Conservation (phyloP, 768 basidiomycete genomes). For the Amylocystis lapponica region DNA sequence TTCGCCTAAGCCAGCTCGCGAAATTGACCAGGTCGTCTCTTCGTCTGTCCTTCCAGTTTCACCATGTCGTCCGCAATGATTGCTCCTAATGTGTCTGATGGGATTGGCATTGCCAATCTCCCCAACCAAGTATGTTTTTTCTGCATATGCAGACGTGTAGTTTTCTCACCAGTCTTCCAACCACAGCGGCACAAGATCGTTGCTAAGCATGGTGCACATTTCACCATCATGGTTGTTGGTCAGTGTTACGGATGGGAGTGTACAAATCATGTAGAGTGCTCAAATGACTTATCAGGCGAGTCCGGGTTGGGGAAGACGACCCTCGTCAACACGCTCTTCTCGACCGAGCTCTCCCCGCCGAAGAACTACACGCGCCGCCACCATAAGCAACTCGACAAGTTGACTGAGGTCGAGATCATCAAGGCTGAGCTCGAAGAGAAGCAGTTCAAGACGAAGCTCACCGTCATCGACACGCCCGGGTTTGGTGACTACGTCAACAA, state of each 20-base stretch:
- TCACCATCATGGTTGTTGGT: slow-evolving; percentile 99
- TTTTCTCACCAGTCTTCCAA: no score
- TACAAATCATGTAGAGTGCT: no score
- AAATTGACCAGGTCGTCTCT: background rate
- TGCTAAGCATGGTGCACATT: slow-evolving; percentile 94
- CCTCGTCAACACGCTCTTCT: slow-evolving; percentile 97
- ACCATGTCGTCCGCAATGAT: background rate
- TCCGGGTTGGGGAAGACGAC: slow-evolving; percentile 97
- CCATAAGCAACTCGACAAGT: slow-evolving; percentile 96
- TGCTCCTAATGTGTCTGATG: no score
- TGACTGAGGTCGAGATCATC: slow-evolving; percentile 98
- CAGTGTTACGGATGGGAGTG: no score
- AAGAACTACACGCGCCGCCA: slow-evolving; percentile 90
- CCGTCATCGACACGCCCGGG: slow-evolving; percentile 97
- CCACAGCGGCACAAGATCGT: slow-evolving; percentile 99
- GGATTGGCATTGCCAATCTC: slow-evolving; percentile 93
- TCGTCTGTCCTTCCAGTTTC: no score
- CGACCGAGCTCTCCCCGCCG: slow-evolving; percentile 87
- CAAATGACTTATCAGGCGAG: slow-evolving; percentile 82
- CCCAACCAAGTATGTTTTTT: slow-evolving; percentile 82
- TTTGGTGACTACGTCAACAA: slow-evolving; percentile 99
- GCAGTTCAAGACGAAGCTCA: slow-evolving; percentile 98
- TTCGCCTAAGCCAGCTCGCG: slow-evolving; percentile 1
- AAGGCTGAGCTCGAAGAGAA: slow-evolving; percentile 99
- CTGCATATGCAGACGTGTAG: slow-evolving; percentile 13